phyloP scores from a whole-genome alignment of 495 filamentous ascomycete species.

The Podospora sp. region DNA sequence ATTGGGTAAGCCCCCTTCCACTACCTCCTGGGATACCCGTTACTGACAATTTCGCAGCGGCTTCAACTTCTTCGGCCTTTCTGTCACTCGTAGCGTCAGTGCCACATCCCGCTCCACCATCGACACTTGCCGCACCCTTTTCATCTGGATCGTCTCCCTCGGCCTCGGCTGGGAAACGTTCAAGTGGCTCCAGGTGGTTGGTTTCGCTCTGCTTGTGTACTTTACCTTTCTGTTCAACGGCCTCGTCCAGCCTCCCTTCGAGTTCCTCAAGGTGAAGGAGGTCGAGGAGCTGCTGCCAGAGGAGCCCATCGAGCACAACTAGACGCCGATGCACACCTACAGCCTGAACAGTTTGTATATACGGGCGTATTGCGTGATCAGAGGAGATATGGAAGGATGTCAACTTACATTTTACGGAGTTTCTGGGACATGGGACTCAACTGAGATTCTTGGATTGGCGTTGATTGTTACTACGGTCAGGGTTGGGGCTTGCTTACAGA shows the following conservation, averaged over 20 bases:
- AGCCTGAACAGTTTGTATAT: not conserved
- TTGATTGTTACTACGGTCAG: not conserved
- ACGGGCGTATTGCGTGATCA: not conserved
- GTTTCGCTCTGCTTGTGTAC: conserved; percentile 88
- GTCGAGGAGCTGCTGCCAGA: conserved; percentile 77
- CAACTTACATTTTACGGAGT: not conserved
- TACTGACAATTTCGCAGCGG: conserved; percentile 55
- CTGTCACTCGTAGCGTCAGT: conserved; percentile 82
- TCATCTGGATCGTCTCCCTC: conserved; percentile 96
- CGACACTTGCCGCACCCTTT: conserved; percentile 94
- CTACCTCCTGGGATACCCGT: not conserved
- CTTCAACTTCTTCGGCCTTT: conserved; percentile 98
- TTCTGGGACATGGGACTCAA: not conserved
- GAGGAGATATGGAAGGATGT: not conserved
- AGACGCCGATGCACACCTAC: conserved; percentile 6
- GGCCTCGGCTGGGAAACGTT: conserved; percentile 95
- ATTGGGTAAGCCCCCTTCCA: conserved; percentile 70
- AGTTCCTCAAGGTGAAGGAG: conserved; percentile 54
- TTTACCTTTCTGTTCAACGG: conserved; percentile 98
- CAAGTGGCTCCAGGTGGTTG: conserved; percentile 94
- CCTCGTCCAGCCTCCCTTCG: conserved; percentile 76
- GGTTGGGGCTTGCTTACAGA: not conserved
- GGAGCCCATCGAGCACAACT: conserved; percentile 79
- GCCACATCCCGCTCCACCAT: conserved; percentile 94
- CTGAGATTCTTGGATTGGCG: not conserved